Evolutionary conservation across 257 asterid species (phyloP).

Genomic region (Gynochthodes officinalis): DNA sequence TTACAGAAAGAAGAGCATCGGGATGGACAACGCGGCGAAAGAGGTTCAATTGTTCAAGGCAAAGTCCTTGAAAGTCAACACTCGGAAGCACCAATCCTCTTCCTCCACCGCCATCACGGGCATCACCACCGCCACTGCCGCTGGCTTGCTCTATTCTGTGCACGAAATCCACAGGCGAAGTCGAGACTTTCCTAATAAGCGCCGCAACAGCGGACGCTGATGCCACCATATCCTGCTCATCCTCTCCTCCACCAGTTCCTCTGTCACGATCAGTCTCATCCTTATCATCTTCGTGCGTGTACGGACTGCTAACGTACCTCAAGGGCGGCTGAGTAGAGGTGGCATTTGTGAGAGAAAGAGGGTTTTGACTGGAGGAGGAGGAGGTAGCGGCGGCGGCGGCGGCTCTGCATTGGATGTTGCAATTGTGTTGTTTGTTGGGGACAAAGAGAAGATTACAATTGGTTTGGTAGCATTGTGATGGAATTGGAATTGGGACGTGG

Average conservation of each 20-base stretch:
- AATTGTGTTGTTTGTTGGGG: constrained; percentile 21
- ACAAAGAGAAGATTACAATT: constrained; percentile 26
- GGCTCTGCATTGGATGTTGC: constrained; percentile 38
- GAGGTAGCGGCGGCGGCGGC: constrained; percentile 17
- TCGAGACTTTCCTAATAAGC: constrained; percentile 64
- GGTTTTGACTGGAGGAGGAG: constrained; percentile 19
- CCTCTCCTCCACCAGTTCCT: constrained; percentile 11
- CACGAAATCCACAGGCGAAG: constrained; percentile 87
- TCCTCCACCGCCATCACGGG: constrained; percentile 22
- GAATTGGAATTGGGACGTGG: constrained; percentile 19
- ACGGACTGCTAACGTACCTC: constrained; percentile 50
- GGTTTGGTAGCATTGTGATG: constrained; percentile 26
- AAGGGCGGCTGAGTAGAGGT: constrained; percentile 25
- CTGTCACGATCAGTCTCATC: constrained; percentile 15
- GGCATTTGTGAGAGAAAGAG: neutral
- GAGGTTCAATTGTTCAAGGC: constrained; percentile 80
- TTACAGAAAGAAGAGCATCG: constrained; percentile 71
- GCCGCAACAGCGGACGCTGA: constrained; percentile 83
- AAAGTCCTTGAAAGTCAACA: constrained; percentile 76
- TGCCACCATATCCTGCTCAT: constrained; percentile 42
- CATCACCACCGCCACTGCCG: constrained; percentile 11
- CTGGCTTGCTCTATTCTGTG: constrained; percentile 58
- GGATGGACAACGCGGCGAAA: constrained; percentile 80
- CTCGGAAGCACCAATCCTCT: constrained; percentile 76
- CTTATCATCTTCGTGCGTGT: neutral